phyloP scores from a whole-genome alignment of 2,329 filamentous ascomycete genomes.

The Epichloe elymi region DNA sequence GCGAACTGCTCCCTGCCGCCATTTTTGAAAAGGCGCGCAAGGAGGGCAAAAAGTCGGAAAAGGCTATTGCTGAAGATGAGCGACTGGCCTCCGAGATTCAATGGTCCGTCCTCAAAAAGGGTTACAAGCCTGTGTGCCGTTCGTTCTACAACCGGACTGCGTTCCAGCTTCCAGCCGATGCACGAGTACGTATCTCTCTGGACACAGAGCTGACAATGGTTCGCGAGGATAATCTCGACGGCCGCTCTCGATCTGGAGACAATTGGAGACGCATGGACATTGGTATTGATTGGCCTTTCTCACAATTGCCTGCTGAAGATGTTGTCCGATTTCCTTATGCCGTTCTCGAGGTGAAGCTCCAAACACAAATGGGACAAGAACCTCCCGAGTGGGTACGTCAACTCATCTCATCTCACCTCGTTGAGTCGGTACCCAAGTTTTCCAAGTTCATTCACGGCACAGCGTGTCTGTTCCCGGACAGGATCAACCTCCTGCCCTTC shows the following conservation, averaged over 20 bases:
- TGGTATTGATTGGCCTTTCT: constrained; percentile 89
- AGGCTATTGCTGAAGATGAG: constrained; percentile 84
- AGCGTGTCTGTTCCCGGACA: constrained; percentile 71
- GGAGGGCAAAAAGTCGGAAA: constrained; percentile 85
- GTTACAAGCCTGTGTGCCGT: constrained; percentile 77
- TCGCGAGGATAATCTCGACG: constrained; percentile 89
- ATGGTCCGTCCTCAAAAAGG: constrained; percentile 79
- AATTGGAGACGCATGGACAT: constrained; percentile 98
- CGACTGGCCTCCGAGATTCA: constrained; percentile 84
- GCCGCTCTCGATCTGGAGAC: constrained; percentile 57
- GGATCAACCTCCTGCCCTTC: constrained; percentile 83
- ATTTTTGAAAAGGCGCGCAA: constrained; percentile 96
- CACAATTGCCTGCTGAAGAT: constrained; percentile 72
- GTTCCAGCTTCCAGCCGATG: constrained; percentile 93
- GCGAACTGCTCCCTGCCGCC: constrained; percentile 70
- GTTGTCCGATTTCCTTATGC: constrained; percentile 91
- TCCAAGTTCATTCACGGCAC: constrained; percentile 98
- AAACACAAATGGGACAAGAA: constrained; percentile 90
- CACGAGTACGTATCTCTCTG: constrained; percentile 87
- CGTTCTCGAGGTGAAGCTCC: constrained; percentile 90
- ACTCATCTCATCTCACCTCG: constrained; percentile 81
- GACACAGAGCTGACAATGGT: constrained; percentile 94
- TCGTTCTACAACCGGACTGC: constrained; percentile 98
- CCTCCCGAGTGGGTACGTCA: constrained; percentile 95
- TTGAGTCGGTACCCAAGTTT: constrained; percentile 98